Evolutionary conservation across 805 yeast species (phyloP).

Genomic region (Saccharomycopsis sp.): DNA sequence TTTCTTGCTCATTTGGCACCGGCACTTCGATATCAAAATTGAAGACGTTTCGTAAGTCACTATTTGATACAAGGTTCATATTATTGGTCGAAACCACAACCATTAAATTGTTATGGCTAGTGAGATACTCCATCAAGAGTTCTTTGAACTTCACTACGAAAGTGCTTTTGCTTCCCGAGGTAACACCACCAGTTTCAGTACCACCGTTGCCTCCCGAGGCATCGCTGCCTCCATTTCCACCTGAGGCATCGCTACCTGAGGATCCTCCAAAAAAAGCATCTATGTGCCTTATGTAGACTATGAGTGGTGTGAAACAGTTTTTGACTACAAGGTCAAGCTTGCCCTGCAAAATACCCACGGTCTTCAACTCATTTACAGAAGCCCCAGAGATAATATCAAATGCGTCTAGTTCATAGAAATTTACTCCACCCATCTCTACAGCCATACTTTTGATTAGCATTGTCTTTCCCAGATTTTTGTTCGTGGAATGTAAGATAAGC

Average conservation of each 20-base stretch:
- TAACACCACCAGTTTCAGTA: not conserved
- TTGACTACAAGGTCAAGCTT: constrained; percentile 59
- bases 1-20: constrained; percentile 75
- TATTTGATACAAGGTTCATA: constrained; percentile 57
- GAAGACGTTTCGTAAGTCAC: constrained; percentile 52
- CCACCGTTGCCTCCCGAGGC: constrained; percentile 2
- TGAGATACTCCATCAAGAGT: constrained; percentile 44
- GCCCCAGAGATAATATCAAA: constrained; percentile 45
- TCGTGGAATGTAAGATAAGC: constrained; percentile 57
- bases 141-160: constrained; percentile 50
- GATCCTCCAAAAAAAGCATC: constrained; percentile 54
- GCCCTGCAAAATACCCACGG: constrained; percentile 72
- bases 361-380: constrained; percentile 68
- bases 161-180: constrained; percentile 27
- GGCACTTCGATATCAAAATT: constrained; percentile 71
- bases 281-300: constrained; percentile 62
- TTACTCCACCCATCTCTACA: constrained; percentile 49
- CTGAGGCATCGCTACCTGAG: constrained; percentile 21
- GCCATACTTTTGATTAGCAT: constrained; percentile 52
- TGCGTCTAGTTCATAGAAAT: constrained; percentile 63
- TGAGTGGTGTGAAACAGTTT: constrained; percentile 35
- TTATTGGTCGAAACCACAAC: constrained; percentile 65
- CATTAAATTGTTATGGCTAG: constrained; percentile 35
- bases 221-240: not conserved
- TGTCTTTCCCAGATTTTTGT: constrained; percentile 75